Evolutionary conservation across 352 stramenopile genomes (phyloP).

Genomic region (Phytopythium sindhum): DNA sequence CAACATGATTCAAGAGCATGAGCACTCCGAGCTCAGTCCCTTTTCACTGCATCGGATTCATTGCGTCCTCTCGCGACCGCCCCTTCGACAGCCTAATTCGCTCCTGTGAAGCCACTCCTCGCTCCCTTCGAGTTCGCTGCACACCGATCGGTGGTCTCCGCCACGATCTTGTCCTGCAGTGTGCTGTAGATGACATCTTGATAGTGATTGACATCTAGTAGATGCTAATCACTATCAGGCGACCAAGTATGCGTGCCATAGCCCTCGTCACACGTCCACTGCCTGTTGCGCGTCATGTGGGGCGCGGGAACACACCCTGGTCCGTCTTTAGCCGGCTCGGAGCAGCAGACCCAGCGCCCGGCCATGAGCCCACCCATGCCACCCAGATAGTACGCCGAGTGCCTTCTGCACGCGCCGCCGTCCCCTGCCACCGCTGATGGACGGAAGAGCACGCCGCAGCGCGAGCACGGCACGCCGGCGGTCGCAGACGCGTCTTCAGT

Average conservation of each 20-base stretch:
- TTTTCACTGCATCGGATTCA: no score
- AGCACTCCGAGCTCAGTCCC: no score
- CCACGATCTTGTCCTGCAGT: no score
- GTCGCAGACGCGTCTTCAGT: not conserved
- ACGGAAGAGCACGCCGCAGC: slow-evolving; percentile 32
- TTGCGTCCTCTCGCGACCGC: no score
- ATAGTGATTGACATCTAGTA: no score
- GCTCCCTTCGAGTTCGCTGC: no score
- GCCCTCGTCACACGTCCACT: slow-evolving; percentile 28
- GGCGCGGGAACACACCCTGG: slow-evolving; percentile 27
- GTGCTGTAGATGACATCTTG: no score
- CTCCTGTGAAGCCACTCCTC: no score
- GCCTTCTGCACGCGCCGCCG: slow-evolving; percentile 31
- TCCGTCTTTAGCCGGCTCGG: slow-evolving; percentile 29
- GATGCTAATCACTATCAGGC: slow-evolving; percentile 10
- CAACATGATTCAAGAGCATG: no score
- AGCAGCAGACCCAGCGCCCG: slow-evolving; percentile 50
- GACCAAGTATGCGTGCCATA: slow-evolving; percentile 44
- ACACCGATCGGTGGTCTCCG: no score
- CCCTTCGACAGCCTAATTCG: no score
- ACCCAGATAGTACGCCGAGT: slow-evolving; percentile 50
- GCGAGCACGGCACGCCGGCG: slow-evolving; percentile 23
- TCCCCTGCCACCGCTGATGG: slow-evolving; percentile 12
- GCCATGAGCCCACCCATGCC: slow-evolving; percentile 25
- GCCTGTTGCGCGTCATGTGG: slow-evolving; percentile 26